Base-by-base conservation (phyloP, 2,329 filamentous ascomycete species). In the Pseudocercospora ulei region DNA sequence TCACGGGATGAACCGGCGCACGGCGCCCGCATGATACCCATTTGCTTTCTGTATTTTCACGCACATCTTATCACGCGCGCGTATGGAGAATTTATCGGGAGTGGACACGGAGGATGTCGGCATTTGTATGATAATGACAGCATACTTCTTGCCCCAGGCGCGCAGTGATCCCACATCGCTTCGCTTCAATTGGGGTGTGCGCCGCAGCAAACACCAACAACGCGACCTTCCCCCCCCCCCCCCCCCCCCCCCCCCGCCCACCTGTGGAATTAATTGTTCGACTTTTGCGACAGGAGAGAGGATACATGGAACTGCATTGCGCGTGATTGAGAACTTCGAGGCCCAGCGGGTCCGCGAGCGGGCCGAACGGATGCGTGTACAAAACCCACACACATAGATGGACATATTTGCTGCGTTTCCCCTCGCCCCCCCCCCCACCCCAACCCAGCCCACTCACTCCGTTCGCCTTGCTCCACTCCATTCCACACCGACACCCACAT, bases 1-100 rank as follows among this genome's bases (percentile, higher is more conserved):
- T 42, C 44, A 45, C 47, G 38, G 49, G 48, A 48, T 39, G n/a
- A 43, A 39, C 35, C 42, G 44, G 46, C 42, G 44, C 41, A 44
- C 23, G 42, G 46, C 44, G 43, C 44, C 47, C 38, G 43, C 41
- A 49, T 40, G 44, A 49, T 49, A 51, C 48, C 48, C 50, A 39
- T 48, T 50, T 45, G 38, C 38, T 41, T 41, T 41, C 24, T 27
- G 36, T n/a, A 35, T 29, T 35, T 29, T 22, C 16, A 33, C 20
- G 23, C 30, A 33, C 30, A 33, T 22, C 28, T 17, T 31, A 17
- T 36, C 34, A 28, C 18, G 14, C n/a, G 34, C 34, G 23, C 23
- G 34, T 16, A 28, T n/a, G 22, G 18, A 27, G 23, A 19, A 36
- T 36, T 12, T 9, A 25, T 3, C 9, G 23, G 34, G 12, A 14